Evolutionary conservation across 2,329 filamentous ascomycete genomes (phyloP).

Genomic region (Aspergillus tamarii): DNA sequence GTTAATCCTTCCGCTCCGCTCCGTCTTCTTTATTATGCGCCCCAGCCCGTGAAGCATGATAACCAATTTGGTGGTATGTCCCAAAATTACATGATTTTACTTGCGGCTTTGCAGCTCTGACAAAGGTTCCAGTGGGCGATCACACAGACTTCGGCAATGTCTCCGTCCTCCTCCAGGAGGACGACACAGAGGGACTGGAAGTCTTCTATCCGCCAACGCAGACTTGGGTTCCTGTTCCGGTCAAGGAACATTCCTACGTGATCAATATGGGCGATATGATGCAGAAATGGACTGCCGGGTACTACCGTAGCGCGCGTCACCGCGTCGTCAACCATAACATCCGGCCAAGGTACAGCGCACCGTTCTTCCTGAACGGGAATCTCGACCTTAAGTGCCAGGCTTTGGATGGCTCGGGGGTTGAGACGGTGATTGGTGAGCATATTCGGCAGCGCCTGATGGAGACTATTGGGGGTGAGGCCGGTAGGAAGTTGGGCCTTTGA

Average conservation of each 20-base stretch:
- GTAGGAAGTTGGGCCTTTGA: background rate
- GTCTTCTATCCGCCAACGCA: slow-evolving; percentile 8
- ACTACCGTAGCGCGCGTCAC: slow-evolving; percentile 4
- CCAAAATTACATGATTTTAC: no score
- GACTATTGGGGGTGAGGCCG: slow-evolving; percentile 2
- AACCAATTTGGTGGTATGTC: slow-evolving; percentile 8
- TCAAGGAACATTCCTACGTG: slow-evolving; percentile 3
- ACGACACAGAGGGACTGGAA: slow-evolving; percentile 2
- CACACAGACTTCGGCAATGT: slow-evolving; percentile 12
- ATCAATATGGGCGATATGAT: slow-evolving; percentile 11
- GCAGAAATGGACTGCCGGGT: slow-evolving; percentile 5
- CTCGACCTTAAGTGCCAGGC: background rate
- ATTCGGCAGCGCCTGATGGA: slow-evolving; percentile 1
- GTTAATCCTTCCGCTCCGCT: background rate
- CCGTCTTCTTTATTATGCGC: slow-evolving; percentile 10
- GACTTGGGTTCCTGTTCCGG: slow-evolving; percentile 7
- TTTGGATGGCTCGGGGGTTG: slow-evolving; percentile 1
- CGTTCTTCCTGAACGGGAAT: slow-evolving; percentile 10
- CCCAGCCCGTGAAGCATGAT: slow-evolving; percentile 3
- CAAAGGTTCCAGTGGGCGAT: slow-evolving; percentile 2
- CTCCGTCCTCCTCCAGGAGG: slow-evolving; percentile 7
- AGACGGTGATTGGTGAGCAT: slow-evolving; percentile 6
- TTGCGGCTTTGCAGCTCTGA: background rate
- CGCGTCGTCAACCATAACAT: background rate
- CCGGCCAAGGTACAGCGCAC: slow-evolving; percentile 4